phyloP scores from a whole-genome alignment of 495 filamentous ascomycete species.

The Penicillium cosmopolitanum region DNA sequence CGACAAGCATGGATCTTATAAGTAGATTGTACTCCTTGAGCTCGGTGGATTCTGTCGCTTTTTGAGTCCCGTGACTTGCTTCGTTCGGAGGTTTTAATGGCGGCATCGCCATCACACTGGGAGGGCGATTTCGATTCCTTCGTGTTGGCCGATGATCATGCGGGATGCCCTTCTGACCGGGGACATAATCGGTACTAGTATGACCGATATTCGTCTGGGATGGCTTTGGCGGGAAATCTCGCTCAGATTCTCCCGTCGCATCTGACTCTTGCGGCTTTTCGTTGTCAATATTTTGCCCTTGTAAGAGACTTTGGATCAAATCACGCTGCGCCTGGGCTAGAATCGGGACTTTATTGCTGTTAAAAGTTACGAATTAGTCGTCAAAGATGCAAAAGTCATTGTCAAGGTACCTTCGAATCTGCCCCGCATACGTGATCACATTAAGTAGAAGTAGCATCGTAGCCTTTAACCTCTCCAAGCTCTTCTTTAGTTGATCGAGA shows the following conservation, averaged over 20 bases:
- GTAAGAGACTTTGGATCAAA: slow-evolving; percentile 11
- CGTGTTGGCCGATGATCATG: too few relatives aligned
- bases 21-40: slow-evolving; percentile 14
- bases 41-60: slow-evolving; percentile 1
- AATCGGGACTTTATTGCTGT: slow-evolving; percentile 7
- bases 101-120: neutral
- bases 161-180: too few relatives aligned
- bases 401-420: slow-evolving; percentile 19
- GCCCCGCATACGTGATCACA: slow-evolving; percentile 41
- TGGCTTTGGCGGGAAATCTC: neutral
- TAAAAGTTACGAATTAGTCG: neutral
- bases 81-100: neutral
- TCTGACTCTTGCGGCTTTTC: neutral
- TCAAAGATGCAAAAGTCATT: neutral
- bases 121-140: too few relatives aligned
- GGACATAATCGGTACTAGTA: too few relatives aligned
- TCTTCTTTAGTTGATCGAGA: slow-evolving; percentile 28
- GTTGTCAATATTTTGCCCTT: neutral
- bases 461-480: slow-evolving; percentile 41
- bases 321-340: slow-evolving; percentile 16
- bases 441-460: slow-evolving; percentile 40
- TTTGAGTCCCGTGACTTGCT: neutral
- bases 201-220: too few relatives aligned
- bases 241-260: neutral
- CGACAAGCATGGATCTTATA: slow-evolving; percentile 15